phyloP scores from a whole-genome alignment of 352 stramenopile genomes.

The Poterioochromonas sp. region DNA sequence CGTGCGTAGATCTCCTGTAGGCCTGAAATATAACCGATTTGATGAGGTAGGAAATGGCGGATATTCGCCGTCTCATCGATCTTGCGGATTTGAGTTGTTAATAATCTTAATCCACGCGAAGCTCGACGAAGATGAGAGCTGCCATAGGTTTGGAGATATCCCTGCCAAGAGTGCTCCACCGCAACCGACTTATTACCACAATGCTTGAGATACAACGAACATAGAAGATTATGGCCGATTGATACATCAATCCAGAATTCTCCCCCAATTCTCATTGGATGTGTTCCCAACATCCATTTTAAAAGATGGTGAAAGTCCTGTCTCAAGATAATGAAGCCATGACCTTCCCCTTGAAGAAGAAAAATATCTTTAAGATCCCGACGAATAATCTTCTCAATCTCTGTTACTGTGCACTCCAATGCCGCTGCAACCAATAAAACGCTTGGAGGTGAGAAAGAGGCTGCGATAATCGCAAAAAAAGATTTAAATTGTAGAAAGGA shows the following conservation, averaged over 20 bases:
- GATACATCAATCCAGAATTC: constrained; percentile 9
- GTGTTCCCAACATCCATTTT: neutral
- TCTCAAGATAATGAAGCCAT: neutral
- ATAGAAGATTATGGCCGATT: constrained; percentile 3
- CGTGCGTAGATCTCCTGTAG: constrained; percentile 30
- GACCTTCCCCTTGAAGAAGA: neutral
- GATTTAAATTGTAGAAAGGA: neutral
- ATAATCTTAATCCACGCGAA: neutral
- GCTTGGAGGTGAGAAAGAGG: neutral
- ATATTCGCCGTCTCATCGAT: constrained; percentile 15
- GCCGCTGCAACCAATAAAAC: neutral
- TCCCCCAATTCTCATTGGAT: neutral
- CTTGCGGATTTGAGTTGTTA: neutral
- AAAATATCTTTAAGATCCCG: neutral
- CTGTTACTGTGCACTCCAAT: neutral
- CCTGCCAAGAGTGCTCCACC: constrained; percentile 16
- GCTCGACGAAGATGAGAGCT: neutral
- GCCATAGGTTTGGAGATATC: constrained; percentile 12
- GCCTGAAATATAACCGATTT: constrained; percentile 16
- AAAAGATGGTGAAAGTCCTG: neutral
- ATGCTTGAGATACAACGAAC: constrained; percentile 6
- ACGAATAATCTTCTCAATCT: neutral
- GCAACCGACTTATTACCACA: constrained; percentile 28
- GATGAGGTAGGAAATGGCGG: neutral
- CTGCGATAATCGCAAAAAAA: neutral